phyloP scores from a whole-genome alignment of 306 rosid species.

The peach (Prunus persica) region DNA sequence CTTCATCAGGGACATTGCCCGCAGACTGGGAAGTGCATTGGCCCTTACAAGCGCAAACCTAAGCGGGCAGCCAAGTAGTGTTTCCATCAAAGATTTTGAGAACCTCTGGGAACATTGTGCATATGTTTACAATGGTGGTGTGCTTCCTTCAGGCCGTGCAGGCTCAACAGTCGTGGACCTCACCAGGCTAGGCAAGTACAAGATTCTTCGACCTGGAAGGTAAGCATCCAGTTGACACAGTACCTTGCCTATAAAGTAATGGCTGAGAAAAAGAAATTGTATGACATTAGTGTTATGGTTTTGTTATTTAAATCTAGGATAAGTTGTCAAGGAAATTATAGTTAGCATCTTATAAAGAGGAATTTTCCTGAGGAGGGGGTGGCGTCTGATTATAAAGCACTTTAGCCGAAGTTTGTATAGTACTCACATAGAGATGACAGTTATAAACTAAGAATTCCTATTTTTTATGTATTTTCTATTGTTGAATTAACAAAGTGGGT shows the following conservation, averaged over 20 bases:
- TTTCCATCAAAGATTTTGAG: slow-evolving; percentile 68
- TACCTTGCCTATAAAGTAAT: neutral
- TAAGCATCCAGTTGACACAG: slow-evolving; percentile 10
- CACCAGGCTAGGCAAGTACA: slow-evolving; percentile 56
- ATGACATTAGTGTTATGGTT: neutral
- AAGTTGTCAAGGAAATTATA: neutral
- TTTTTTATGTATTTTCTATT: too few species aligned
- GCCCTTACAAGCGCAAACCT: slow-evolving; percentile 95
- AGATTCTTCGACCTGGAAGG: slow-evolving; percentile 93
- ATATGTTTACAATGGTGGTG: slow-evolving; percentile 72
- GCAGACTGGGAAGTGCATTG: slow-evolving; percentile 66
- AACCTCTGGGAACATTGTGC: slow-evolving; percentile 85
- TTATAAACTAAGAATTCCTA: neutral
- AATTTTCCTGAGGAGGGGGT: neutral
- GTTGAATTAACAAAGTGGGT: neutral
- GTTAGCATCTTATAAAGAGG: neutral
- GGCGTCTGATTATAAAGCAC: neutral
- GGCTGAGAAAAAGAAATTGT: neutral
- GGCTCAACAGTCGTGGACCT: slow-evolving; percentile 92
- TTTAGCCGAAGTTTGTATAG: neutral
- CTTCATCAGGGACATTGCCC: slow-evolving; percentile 74
- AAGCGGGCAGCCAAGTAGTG: slow-evolving; percentile 89
- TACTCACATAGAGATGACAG: neutral
- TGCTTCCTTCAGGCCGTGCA: slow-evolving; percentile 82
- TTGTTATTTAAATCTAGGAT: neutral